These are phyloP conservation scores for rapeseed (Brassica napus) DNA, from an alignment of 345 rosid species.

Conservation along the genomic window Da-Ae NC_063449.1:8763501-8764000, in stretches of 20 bases:
- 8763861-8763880: constrained; percentile 57
- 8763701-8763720: constrained; percentile 26
- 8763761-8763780: constrained; percentile 3
- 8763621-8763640: constrained; percentile 22
- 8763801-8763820: constrained; percentile 26
- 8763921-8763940: constrained; percentile 48
- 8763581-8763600: constrained; percentile 40
- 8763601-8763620: constrained; percentile 10
- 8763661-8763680: constrained; percentile 28
- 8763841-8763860: constrained; percentile 56
- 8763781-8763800: constrained; percentile 30
- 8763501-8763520: constrained; percentile 71
- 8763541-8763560: constrained; percentile 92
- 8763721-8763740: constrained; percentile 28
- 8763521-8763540: constrained; percentile 85
- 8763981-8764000: constrained; percentile 64
- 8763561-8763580: constrained; percentile 90
- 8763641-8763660: constrained; percentile 5
- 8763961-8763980: constrained; percentile 72
- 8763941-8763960: constrained; percentile 46
- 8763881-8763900: constrained; percentile 47
- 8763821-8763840: constrained; percentile 74
- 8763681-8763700: constrained; percentile 24
- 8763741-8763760: constrained; percentile 8
- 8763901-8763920: constrained; percentile 42